Percentiles rank a stretch among this genome's conserved stretches.
Evolutionary conservation across 352 stramenopile species (phyloP).

Genomic region (Globisporangium lucens): DNA sequence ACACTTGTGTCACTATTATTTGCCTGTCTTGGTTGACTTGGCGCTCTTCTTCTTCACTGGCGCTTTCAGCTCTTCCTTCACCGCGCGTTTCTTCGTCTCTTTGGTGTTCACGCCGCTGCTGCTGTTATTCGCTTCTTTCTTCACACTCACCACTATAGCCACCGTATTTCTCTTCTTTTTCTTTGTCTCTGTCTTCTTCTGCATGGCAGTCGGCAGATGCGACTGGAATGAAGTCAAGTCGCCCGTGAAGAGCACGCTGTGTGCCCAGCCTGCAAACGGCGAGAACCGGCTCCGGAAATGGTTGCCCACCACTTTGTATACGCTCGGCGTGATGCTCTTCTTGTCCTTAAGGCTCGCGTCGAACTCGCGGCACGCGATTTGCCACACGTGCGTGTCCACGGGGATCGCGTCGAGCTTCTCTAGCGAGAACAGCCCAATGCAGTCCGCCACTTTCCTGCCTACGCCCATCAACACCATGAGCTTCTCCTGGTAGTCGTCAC

Average conservation of each 20-base stretch:
- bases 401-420: slow-evolving; percentile 92
- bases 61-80: neutral
- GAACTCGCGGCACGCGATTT: slow-evolving; percentile 91
- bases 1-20: too few relatives aligned
- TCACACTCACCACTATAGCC: neutral
- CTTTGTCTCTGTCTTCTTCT: slow-evolving; percentile 14
- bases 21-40: neutral
- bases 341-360: slow-evolving; percentile 37
- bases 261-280: slow-evolving; percentile 91
- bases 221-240: slow-evolving; percentile 43
- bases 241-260: slow-evolving; percentile 58
- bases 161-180: neutral
- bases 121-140: neutral
- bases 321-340: slow-evolving; percentile 80
- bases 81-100: neutral
- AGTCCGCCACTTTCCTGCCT: slow-evolving; percentile 96
- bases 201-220: slow-evolving; percentile 18
- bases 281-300: slow-evolving; percentile 92
- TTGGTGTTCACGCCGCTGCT: neutral
- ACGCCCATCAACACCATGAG: slow-evolving; percentile 81
- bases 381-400: slow-evolving; percentile 97
- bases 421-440: slow-evolving; percentile 95
- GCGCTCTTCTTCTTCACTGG: neutral
- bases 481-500: slow-evolving; percentile 40
- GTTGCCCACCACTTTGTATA: slow-evolving; percentile 89